Evolutionary conservation across 2,329 filamentous ascomycete species (phyloP).

Genomic region (Fusarium pseudonygamai): DNA sequence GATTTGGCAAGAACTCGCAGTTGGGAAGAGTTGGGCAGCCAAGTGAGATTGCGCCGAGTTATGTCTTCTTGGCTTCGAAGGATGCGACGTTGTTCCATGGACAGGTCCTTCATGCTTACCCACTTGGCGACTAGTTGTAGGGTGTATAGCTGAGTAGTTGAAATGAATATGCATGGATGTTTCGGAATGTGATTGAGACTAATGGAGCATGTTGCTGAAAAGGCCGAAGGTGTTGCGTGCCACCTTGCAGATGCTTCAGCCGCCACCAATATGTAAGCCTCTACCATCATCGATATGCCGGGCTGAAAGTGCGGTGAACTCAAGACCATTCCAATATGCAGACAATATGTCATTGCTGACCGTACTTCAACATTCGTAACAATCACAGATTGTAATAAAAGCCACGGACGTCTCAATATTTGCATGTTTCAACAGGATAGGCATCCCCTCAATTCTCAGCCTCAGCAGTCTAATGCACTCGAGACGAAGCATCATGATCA

Average conservation of each 20-base stretch:
- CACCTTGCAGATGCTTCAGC: neutral
- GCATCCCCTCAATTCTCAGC: neutral
- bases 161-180: accelerated
- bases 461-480: neutral
- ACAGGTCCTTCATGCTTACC: slow-evolving; percentile 53
- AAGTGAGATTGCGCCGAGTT: slow-evolving; percentile 55
- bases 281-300: neutral
- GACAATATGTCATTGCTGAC: neutral
- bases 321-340: neutral
- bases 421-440: neutral
- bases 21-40: slow-evolving; percentile 55
- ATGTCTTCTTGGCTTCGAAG: slow-evolving; percentile 53
- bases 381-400: neutral
- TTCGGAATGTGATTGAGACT: neutral
- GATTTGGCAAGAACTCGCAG: slow-evolving; percentile 51
- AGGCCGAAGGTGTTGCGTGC: accelerated
- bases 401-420: neutral
- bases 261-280: neutral
- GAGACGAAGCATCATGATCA: neutral
- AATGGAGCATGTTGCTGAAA: accelerated
- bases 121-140: slow-evolving; percentile 48
- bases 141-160: neutral
- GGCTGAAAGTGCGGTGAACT: neutral
- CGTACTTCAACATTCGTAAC: too few relatives aligned
- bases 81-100: slow-evolving; percentile 52